These are phyloP conservation scores for Rhodotorula sp. DNA, from an alignment of 1,284 basidiomycete genomes.

Conservation along the genomic window DNA sequence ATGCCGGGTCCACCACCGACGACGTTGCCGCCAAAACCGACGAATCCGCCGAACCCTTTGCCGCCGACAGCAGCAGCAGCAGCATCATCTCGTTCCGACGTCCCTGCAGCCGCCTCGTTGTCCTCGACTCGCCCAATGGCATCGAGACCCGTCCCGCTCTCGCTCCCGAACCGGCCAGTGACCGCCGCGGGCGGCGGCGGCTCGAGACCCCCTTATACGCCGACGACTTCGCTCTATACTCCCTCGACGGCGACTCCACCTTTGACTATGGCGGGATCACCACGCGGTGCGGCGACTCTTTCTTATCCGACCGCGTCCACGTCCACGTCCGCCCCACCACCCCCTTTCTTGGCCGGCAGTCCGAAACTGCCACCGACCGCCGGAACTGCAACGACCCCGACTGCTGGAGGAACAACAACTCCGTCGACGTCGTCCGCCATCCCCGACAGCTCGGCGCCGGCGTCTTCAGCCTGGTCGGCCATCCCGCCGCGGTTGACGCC, in stretches of 20 bases:
- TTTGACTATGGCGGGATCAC: too few species aligned
- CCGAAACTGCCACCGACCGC: too few species aligned
- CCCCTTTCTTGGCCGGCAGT: too few species aligned
- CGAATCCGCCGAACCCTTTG: neutral
- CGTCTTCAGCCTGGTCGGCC: constrained; percentile 5
- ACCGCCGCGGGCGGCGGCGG: too few species aligned
- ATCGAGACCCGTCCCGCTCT: neutral
- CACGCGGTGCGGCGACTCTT: too few species aligned
- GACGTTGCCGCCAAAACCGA: neutral
- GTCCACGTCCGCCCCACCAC: too few species aligned
- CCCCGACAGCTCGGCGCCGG: neutral
- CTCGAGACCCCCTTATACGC: too few species aligned
- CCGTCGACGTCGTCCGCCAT: neutral
- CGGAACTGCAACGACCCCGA: neutral
- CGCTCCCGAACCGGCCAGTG: neutral
- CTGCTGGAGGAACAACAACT: neutral
- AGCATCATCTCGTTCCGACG: neutral
- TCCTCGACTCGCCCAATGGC: neutral
- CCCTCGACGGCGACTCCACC: too few species aligned
- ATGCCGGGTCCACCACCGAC: neutral
- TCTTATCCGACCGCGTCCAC: too few species aligned
- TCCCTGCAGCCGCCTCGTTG: too few species aligned
- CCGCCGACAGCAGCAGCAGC: neutral
- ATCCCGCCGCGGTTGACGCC: neutral
- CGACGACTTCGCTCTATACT: too few species aligned